Percentiles rank a stretch among this genome's conserved stretches.
Conservation (phyloP, 1,284 basidiomycete species). For the Trametes sp. region DNA sequence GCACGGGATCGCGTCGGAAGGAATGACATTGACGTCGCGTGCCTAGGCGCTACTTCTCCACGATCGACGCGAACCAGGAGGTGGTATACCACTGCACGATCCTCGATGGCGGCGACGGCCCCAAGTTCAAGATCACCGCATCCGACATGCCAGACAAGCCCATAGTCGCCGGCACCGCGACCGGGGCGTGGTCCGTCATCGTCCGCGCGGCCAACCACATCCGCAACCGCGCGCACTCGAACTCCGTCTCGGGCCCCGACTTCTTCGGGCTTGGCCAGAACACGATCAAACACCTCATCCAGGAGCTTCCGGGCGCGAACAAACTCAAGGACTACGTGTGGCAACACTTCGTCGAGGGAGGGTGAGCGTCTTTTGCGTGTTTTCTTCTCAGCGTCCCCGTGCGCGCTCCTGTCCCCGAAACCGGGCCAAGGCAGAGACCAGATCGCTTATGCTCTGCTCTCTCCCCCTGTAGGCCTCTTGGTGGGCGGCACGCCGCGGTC, state of each 20-base stretch:
- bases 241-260: slow-evolving; percentile 84
- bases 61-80: slow-evolving; percentile 66
- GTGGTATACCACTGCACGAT: slow-evolving; percentile 84
- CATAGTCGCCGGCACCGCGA: slow-evolving; percentile 82
- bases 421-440: not conserved
- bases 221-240: slow-evolving; percentile 79
- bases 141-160: slow-evolving; percentile 70
- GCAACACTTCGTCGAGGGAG: slow-evolving; percentile 83
- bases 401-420: not conserved
- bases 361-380: slow-evolving; percentile 56
- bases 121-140: slow-evolving; percentile 81
- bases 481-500: slow-evolving; percentile 79
- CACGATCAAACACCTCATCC: slow-evolving; percentile 85
- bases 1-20: slow-evolving; percentile 13
- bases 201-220: slow-evolving; percentile 81
- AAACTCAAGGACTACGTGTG: slow-evolving; percentile 79
- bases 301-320: slow-evolving; percentile 76
- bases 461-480: slow-evolving; percentile 59
- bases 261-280: slow-evolving; percentile 86
- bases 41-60: slow-evolving; percentile 76
- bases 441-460: slow-evolving; percentile 23
- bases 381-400: not conserved
- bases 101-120: slow-evolving; percentile 80
- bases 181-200: slow-evolving; percentile 82
- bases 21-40: slow-evolving; percentile 21